A percentile compares a stretch with the other conserved stretches of the same genome.
phyloP scores from a whole-genome alignment of 805 yeast species.

The Candida insectorum region DNA sequence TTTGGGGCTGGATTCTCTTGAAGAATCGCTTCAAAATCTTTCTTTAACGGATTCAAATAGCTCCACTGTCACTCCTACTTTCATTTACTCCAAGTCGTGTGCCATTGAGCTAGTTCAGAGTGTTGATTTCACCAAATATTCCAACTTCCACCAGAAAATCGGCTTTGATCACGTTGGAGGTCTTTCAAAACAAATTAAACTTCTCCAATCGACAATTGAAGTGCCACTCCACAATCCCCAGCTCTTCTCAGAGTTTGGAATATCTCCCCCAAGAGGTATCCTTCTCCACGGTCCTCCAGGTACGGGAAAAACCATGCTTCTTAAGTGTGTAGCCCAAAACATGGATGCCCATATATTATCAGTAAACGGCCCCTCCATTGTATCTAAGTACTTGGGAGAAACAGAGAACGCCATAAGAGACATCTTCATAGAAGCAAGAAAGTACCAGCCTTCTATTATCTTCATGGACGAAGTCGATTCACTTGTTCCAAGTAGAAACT shows the following conservation, averaged over 20 bases:
- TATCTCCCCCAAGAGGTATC: conserved; percentile 91
- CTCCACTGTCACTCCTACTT: conserved; percentile 33
- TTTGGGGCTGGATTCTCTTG: conserved; percentile 30
- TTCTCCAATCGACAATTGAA: conserved; percentile 64
- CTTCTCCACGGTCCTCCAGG: conserved; percentile 95
- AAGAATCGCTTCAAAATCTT: conserved; percentile 30
- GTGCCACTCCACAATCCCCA: conserved; percentile 78
- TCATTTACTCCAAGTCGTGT: conserved; percentile 33
- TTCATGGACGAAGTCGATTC: conserved; percentile 94
- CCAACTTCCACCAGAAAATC: conserved; percentile 40
- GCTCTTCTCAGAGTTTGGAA: conserved; percentile 78
- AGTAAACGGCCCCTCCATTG: conserved; percentile 87
- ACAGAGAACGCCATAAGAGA: conserved; percentile 84
- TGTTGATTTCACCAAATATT: conserved; percentile 27
- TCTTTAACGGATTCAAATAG: conserved; percentile 15
- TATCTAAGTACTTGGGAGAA: conserved; percentile 90
- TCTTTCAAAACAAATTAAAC: conserved; percentile 55
- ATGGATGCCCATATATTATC: conserved; percentile 78
- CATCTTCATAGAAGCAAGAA: conserved; percentile 78
- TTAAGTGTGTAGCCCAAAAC: conserved; percentile 78
- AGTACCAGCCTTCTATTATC: conserved; percentile 82
- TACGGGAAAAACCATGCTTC: conserved; percentile 89
- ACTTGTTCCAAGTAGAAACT: conserved; percentile 76
- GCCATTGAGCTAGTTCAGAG: conserved; percentile 3
- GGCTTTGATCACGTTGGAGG: conserved; percentile 74